These are phyloP conservation scores for Musa troglodytarum DNA, from an alignment of 176 grass and related monocot genomes.

Conservation along the genomic window DNA sequence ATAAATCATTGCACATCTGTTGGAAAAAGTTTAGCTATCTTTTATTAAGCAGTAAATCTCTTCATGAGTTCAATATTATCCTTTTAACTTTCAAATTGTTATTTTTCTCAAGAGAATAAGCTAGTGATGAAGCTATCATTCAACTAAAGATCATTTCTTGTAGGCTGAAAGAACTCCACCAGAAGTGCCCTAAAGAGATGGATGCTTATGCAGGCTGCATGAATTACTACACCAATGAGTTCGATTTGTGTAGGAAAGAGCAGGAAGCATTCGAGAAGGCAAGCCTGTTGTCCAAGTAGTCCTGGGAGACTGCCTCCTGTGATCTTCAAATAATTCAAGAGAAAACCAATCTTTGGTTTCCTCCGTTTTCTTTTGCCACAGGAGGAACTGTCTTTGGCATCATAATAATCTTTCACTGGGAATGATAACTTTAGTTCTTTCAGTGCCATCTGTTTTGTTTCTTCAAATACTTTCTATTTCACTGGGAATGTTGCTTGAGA, in stretches of 20 bases:
- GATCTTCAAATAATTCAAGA: neutral
- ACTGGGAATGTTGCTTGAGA: neutral
- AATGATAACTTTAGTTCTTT: neutral
- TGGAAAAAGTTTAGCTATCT: no score
- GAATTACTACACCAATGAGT: slow-evolving; percentile 11
- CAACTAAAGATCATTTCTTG: neutral
- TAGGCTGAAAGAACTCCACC: slow-evolving; percentile 3
- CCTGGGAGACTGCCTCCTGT: neutral
- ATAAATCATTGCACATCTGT: no score
- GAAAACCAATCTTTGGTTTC: neutral
- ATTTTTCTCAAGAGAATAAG: neutral
- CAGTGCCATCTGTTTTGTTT: neutral
- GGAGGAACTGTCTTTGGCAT: neutral
- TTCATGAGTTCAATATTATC: no score
- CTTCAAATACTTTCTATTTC: neutral
- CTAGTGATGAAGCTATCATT: neutral
- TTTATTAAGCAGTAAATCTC: no score
- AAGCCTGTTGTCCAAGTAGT: neutral
- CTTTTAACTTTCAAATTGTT: neutral
- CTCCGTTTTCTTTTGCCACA: neutral
- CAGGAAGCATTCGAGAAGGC: slow-evolving; percentile 9
- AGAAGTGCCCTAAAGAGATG: slow-evolving; percentile 6
- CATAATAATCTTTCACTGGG: neutral
- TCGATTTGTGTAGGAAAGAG: neutral
- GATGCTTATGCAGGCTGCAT: slow-evolving; percentile 10